A percentile compares a stretch with the other conserved stretches of the same genome.
Evolutionary conservation across 1,139 yeast genomes (phyloP).

Genomic region (Yamadazyma jaroonii): DNA sequence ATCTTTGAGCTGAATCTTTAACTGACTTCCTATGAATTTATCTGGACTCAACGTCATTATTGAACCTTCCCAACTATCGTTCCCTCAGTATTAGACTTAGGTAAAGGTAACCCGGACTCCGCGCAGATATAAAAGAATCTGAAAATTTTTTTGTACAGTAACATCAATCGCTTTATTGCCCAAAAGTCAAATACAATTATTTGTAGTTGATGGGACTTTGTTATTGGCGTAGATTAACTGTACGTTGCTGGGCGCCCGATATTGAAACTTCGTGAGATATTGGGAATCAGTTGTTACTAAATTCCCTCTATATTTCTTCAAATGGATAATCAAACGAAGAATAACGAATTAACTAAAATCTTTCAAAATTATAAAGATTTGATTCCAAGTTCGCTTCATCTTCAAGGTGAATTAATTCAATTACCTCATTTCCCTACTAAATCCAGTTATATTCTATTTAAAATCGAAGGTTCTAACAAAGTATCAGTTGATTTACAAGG

Average conservation of each 20-base stretch:
- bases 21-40: constrained; percentile 31
- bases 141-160: constrained; percentile 17
- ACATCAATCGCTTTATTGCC: constrained; percentile 50
- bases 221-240: constrained; percentile 43
- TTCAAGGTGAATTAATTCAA: constrained; percentile 3
- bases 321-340: constrained; percentile 18
- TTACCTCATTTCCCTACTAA: constrained; percentile 4
- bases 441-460: constrained; percentile 9
- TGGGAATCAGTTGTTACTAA: constrained; percentile 59
- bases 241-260: constrained; percentile 62
- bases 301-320: constrained; percentile 13
- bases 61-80: not conserved
- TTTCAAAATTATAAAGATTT: constrained; percentile 26
- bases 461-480: constrained; percentile 16
- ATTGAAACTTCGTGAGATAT: constrained; percentile 47
- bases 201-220: constrained; percentile 3
- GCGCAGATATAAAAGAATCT: constrained; percentile 1
- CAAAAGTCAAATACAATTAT: constrained; percentile 11
- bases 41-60: constrained; percentile 16
- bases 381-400: constrained; percentile 18
- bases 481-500: constrained; percentile 33
- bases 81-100: not conserved
- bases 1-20: constrained; percentile 30
- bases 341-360: constrained; percentile 24
- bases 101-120: constrained; percentile 6